These are phyloP conservation scores for Dothistroma pini DNA, from an alignment of 2,329 filamentous ascomycete species.

Conservation along the genomic window DNA sequence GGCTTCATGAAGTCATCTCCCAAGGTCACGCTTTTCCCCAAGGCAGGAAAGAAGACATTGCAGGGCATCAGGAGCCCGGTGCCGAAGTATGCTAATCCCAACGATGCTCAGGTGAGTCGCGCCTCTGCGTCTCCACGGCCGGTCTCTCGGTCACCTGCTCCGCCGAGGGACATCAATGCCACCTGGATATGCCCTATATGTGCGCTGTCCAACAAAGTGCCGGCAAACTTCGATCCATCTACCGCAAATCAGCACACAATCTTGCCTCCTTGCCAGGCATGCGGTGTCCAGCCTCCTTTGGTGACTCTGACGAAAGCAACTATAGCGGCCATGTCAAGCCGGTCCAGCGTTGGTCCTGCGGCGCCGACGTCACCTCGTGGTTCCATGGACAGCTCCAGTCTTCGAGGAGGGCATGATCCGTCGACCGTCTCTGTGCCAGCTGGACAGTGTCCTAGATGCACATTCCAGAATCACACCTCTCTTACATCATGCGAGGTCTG, in stretches of 20 bases:
- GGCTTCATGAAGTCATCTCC: constrained; percentile 93
- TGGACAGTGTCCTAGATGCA: constrained; percentile 72
- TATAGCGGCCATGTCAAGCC: constrained; percentile 67
- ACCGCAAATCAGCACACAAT: constrained; percentile 72
- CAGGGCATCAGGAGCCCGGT: constrained; percentile 51
- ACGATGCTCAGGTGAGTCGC: constrained; percentile 40
- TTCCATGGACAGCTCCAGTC: constrained; percentile 8
- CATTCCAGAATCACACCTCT: constrained; percentile 89
- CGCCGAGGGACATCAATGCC: constrained; percentile 53
- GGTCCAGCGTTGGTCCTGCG: constrained; percentile 33
- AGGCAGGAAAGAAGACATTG: constrained; percentile 64
- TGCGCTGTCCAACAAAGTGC: constrained; percentile 88
- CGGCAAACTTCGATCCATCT: constrained; percentile 86
- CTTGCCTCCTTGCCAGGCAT: constrained; percentile 82
- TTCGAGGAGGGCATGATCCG: neutral
- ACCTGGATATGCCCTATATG: constrained; percentile 98
- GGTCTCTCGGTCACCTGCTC: constrained; percentile 46
- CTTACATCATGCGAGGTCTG: constrained; percentile 87
- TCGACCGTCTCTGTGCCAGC: neutral
- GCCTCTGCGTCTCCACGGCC: constrained; percentile 48
- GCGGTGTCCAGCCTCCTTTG: constrained; percentile 86
- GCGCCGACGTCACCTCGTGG: neutral
- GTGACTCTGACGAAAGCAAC: constrained; percentile 81
- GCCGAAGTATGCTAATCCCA: constrained; percentile 44
- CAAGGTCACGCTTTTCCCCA: constrained; percentile 86